A percentile compares a stretch with the other conserved stretches of the same genome.
phyloP scores from a whole-genome alignment of 371 early-diverging fungal species.

The Mortierella sp. region DNA sequence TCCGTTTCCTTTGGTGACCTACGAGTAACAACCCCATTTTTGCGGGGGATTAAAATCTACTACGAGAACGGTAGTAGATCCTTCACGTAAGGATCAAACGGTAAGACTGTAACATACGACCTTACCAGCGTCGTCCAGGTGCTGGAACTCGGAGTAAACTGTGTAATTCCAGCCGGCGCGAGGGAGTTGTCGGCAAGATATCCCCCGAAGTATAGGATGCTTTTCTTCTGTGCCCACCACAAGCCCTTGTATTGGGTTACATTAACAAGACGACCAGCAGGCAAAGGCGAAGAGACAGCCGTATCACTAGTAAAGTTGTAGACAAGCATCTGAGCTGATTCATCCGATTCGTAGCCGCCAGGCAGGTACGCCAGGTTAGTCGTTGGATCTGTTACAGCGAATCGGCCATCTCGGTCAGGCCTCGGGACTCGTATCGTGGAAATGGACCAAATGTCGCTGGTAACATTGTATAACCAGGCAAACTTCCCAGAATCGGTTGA shows the following conservation, averaged over 20 bases:
- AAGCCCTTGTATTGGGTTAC: neutral
- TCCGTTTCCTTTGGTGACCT: neutral
- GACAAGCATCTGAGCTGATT: neutral
- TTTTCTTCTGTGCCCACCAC: conserved; percentile 5
- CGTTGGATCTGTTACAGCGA: neutral
- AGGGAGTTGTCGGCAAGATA: neutral
- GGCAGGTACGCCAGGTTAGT: neutral
- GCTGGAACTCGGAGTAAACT: neutral
- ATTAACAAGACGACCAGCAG: neutral
- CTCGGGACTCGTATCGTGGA: neutral
- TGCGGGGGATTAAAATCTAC: too few relatives aligned
- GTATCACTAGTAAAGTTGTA: neutral
- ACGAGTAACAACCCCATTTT: too few relatives aligned
- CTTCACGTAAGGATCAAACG: too few relatives aligned
- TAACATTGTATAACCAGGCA: neutral
- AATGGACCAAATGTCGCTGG: neutral
- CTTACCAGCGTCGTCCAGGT: conserved; percentile 5
- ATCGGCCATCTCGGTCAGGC: neutral
- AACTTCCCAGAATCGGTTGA: neutral
- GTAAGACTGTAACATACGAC: too few relatives aligned
- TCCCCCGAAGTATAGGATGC: conserved; percentile 12
- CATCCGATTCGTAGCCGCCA: neutral
- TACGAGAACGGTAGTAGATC: neutral
- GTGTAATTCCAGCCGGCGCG: too few relatives aligned
- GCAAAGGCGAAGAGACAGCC: neutral